Evolutionary conservation across 2,329 filamentous ascomycete species (phyloP), one percentile per base, ranked within the genome.

Genomic region (Fusarium domesticum): DNA sequence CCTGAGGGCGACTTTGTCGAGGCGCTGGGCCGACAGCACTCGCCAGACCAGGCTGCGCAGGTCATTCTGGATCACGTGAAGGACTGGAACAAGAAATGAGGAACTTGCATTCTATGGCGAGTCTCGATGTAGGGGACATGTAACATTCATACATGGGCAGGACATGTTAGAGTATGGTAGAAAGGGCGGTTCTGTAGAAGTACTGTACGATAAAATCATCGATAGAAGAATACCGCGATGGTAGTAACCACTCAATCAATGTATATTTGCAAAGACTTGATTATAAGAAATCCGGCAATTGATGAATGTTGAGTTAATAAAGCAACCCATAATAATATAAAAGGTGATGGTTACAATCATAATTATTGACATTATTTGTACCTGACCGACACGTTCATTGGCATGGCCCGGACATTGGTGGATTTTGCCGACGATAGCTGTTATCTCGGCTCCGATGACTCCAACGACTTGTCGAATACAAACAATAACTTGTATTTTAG

Each of bases 1-100:
- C 93, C 93, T 0, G 91, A 97, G 58, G 92, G 92, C 16, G 91
- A 98, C 67, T 98, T 98, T 68, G 92, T 98, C 19, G 95, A 98
- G 73, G 95, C 91, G 11, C 84, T 98, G 62, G 93, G 93, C 15
- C 78, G 93, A 51, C 93, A 98, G 70, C 91, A 97, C 70, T 95
- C 89, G 33, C 89, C 92, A 1, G 85, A 93, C 51, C 81, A 89
- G 60, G 93, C 85, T 1, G 87, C 91, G 6, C 84, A 83, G 69
- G 74, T 96, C 45, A 96, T 98, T 43, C 69, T 85, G 48, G 84
- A 87, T 50, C 93, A 98, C 68, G 85, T 97, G 64, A 85, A 84
- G 60, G 78, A 81, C 44, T 81, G 76, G 62, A 34, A 39, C n/a
- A 52, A 55, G 43, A 52, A 52, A 39, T 53, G 45, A 46, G 32